Evolutionary conservation across 2,329 filamentous ascomycete species (phyloP), one percentile per base, ranked within the genome.

Genomic region (Neonectria coccinea): DNA sequence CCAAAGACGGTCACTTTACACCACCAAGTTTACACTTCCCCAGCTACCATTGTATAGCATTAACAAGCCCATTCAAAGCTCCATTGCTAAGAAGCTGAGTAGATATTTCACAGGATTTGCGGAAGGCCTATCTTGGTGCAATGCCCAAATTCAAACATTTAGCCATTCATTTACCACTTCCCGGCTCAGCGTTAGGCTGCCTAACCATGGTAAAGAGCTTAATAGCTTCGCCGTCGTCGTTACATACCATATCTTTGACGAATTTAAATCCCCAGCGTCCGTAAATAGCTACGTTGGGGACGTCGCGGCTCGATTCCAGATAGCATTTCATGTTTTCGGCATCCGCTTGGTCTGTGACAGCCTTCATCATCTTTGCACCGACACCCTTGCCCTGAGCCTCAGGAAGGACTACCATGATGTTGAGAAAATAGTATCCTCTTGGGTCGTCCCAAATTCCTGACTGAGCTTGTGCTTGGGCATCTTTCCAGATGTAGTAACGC

Each of bases 401-500:
- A 0, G 90, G 89, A 16, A 87, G 76, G 1, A 93, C 90, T 0
- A 90, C 89, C 71, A 93, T 87, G 65, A 93, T 91, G 72, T 93
- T 93, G 68, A 91, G 89, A 69, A 93, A 93, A 73, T 92, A 93
- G 73, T 93, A 93, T 0, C 91, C 91, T 5, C 84, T 81, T 0
- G 85, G 82, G 61, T 91, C 88, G 0, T 81, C 86, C 91, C 90
- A 93, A 4, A 92, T 78, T 27, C 85, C 79, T 0, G 80, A 79
- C 59, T 92, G 90, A 1, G 86, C 88, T 42, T 86, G 80, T 0
- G 85, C 83, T 75, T 93, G 91, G 6, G 85, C 83, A 5, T 82
- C 82, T 73, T 93, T 93, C 90, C 90, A 93, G 69, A 92, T 90
- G 76, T 87, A 89, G 74, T 93, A 93, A 6, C 91, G 86, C 78